A percentile compares a stretch with the other conserved stretches of the same genome.
Conservation (phyloP, 2,329 filamentous ascomycete genomes). For the Ophiocordyceps camponoti-leonardi region DNA sequence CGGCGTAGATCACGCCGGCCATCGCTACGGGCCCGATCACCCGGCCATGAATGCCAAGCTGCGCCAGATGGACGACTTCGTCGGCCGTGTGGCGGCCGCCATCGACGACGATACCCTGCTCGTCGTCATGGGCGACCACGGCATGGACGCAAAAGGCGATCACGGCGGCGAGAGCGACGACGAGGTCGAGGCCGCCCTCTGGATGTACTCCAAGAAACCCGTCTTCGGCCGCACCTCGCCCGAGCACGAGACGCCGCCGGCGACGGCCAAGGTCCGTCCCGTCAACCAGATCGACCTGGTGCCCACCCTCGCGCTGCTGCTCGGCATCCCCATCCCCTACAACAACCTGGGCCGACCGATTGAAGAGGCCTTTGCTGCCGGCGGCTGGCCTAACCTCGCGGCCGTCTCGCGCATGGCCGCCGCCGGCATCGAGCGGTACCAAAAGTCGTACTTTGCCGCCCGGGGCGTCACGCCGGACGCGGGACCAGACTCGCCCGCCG, state of each 20-base stretch:
- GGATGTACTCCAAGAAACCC: conserved; percentile 91
- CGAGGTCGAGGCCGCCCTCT: conserved; percentile 83
- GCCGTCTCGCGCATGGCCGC: conserved; percentile 60
- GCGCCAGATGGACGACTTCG: conserved; percentile 72
- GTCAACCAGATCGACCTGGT: conserved; percentile 87
- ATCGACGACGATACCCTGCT: conserved; percentile 78
- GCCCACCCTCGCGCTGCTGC: conserved; percentile 70
- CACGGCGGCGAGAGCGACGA: conserved; percentile 97
- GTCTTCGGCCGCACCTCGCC: conserved; percentile 63
- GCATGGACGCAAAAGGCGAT: conserved; percentile 94
- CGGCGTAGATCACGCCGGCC: conserved; percentile 91
- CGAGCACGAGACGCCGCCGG: conserved; percentile 37
- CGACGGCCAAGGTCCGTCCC: conserved; percentile 61
- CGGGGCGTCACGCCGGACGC: conserved; percentile 48
- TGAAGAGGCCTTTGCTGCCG: conserved; percentile 75
- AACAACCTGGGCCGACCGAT: conserved; percentile 91
- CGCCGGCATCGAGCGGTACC: conserved; percentile 79
- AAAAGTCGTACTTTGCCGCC: conserved; percentile 61
- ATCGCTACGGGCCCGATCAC: conserved; percentile 89
- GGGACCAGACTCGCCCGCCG: conserved; percentile 19
- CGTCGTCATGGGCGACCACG: conserved; percentile 97
- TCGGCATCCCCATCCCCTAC: conserved; percentile 87
- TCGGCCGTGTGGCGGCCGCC: conserved; percentile 50
- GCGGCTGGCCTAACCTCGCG: conserved; percentile 62
- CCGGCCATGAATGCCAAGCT: conserved; percentile 82